Base-by-base conservation (phyloP, 1,284 basidiomycete genomes). In the Anthracocystis setariae region DNA sequence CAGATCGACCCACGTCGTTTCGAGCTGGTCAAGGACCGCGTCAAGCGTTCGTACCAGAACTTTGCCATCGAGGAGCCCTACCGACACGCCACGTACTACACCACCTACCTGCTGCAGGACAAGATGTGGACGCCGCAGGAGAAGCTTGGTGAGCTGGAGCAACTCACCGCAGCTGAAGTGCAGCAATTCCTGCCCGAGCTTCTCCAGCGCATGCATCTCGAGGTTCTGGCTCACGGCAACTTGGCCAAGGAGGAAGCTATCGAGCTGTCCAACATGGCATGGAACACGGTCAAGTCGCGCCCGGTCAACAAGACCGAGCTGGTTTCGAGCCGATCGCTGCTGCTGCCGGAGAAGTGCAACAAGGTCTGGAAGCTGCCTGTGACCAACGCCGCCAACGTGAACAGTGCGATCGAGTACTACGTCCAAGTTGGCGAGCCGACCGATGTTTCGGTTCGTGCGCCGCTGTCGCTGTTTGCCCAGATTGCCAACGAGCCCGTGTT, bases 31-130 rank as follows among this genome's bases (percentile, higher is more conserved):
- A 91, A 91, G 81, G 93, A 98, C 83, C 89, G 92, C 84, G 91
- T 78, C 44, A 66, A 66, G 38, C 73, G 80, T n/a, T 58, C 55
- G 29, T 82, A 78, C 62, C 48, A 76, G 51, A 98, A 98, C 84
- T 93, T 94, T 84, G 90, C 89, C 83, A 87, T 97, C 65, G 89
- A 89, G 24, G 91, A 94, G 82, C 91, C 93, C 0, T 94, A 92
- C 83, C 86, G 87, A 20, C 86, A 97, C 25, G 91, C 92, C 3
- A 89, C 91, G 73, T 92, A 92, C 83, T 94, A 90, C 82, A 86
- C 86, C 21, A 87, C 88, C 18, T 90, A 94, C 83, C 83, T 91
- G 18, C 85, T 92, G 42, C 86, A 89, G 0, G 88, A 92, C 63
- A 85, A 85, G 35, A 87, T 89, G 65, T 98, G 92, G 91, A 92